A percentile compares a stretch with the other conserved stretches of the same genome.
Evolutionary conservation across 805 yeast species (phyloP).

Genomic region (Helenozyma baotianmanensis): DNA sequence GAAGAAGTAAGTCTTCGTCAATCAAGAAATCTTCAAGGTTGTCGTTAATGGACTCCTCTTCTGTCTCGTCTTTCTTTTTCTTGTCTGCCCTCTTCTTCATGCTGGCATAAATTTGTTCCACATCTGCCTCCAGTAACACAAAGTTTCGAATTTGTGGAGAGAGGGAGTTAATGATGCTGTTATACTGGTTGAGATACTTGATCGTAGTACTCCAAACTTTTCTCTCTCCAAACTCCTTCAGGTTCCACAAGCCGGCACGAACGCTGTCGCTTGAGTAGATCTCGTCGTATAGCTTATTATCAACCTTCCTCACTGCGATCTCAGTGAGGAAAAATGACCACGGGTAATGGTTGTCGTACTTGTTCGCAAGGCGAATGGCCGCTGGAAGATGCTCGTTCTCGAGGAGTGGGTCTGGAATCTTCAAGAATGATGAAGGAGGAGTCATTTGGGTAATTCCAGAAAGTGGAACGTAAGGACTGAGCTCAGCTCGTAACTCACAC

Average conservation of each 20-base stretch:
- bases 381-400: constrained; percentile 19
- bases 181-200: constrained; percentile 32
- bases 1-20: constrained; percentile 29
- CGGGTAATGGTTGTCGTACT: constrained; percentile 22
- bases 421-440: constrained; percentile 32
- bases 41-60: constrained; percentile 16
- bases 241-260: constrained; percentile 20
- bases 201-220: constrained; percentile 25
- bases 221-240: constrained; percentile 17
- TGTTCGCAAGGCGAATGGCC: constrained; percentile 20
- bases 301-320: constrained; percentile 36
- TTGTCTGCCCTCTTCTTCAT: constrained; percentile 21
- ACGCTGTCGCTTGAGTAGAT: constrained; percentile 17
- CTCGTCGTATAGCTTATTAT: constrained; percentile 33
- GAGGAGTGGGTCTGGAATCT: constrained; percentile 22
- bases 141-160: constrained; percentile 30
- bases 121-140: constrained; percentile 28
- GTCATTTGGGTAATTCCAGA: constrained; percentile 28
- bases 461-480: constrained; percentile 28
- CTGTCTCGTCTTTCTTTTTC: constrained; percentile 7
- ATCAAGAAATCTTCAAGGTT: constrained; percentile 30
- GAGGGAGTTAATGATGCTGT: constrained; percentile 34
- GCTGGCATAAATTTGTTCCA: constrained; percentile 24
- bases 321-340: constrained; percentile 40
- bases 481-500: constrained; percentile 31